Base-by-base conservation (phyloP, 345 rosid species). In the Lepidium didymum region DNA sequence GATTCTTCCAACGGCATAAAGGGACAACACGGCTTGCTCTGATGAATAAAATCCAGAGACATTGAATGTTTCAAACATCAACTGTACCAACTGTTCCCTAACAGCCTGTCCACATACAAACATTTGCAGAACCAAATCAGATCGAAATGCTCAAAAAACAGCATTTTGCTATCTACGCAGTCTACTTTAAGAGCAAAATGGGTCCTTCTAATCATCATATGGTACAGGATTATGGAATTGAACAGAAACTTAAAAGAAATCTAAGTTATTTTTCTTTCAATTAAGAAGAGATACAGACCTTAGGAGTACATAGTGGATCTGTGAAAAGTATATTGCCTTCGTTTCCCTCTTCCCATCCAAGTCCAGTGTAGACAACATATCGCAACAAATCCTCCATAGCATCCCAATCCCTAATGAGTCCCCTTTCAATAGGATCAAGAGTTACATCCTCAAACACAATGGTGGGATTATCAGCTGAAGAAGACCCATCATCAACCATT, bases 31-130 rank as follows among this genome's bases (percentile, higher is more conserved):
- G 21, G 99, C 97, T 80, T 95, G 99, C 79, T 95, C 97, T 35
- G 99, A 89, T 35, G 97, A 96, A 80, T 91, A 95, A 77, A 95
- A 95, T 60, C 99, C 99, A 7, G 96, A 86, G 55, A 95, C 87
- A 76, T 95, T 95, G 81, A 91, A 95, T 31, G 96, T 95, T 77
- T 95, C 99, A 77, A 95, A 95, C 88, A 95, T 85, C 85, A 95
- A 68, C 19, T 95, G 97, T 79, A 91, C 92, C 84, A 95, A 71
- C 41, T 91, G 96, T 74, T 95, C 99, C 77, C 95, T 84, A 56
- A 79, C 77, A 68, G 99, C 83, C 99, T 95, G 89, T 9, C 46
- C 66, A 73, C 14, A 66, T 67, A 75, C 14, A 70, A 61, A 12
- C 58, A 74, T 12, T 42, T n/a, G 1, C 40, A 53, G 14, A 36